Conservation (phyloP, 345 rosid species). For the Arabidopsis arenosa region DNA sequence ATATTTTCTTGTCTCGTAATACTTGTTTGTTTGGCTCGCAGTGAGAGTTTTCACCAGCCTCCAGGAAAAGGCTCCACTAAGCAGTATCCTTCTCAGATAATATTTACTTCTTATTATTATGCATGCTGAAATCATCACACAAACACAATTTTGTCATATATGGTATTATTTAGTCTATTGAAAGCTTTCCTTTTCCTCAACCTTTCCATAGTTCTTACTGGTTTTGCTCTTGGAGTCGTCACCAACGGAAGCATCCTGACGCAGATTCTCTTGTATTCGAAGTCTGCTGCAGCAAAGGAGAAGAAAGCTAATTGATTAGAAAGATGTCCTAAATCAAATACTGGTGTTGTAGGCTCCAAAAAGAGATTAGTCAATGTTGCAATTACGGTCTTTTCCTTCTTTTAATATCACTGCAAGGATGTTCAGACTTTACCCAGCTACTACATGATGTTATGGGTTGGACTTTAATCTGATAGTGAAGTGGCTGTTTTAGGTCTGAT, state of each 20-base stretch:
- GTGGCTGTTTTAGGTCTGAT: not conserved
- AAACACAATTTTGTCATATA: not conserved
- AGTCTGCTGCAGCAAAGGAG: constrained; percentile 55
- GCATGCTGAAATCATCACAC: constrained; percentile 4
- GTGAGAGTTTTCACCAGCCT: constrained; percentile 91
- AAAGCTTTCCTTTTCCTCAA: constrained; percentile 48
- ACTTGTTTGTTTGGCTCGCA: constrained; percentile 45
- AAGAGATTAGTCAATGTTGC: constrained; percentile 29
- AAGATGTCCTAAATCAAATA: constrained; percentile 18
- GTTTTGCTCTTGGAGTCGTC: constrained; percentile 64
- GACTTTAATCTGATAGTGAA: not conserved
- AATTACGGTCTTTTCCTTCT: not conserved
- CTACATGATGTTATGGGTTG: not conserved
- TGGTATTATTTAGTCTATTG: not conserved
- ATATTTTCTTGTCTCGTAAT: not conserved
- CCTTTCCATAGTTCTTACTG: constrained; percentile 59
- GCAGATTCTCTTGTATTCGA: constrained; percentile 65
- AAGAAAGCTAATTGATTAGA: constrained; percentile 58
- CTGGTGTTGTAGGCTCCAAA: constrained; percentile 20
- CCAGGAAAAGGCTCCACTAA: constrained; percentile 88
- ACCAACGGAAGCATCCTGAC: constrained; percentile 72
- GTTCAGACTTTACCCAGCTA: not conserved
- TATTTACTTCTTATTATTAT: not conserved
- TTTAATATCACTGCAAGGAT: not conserved
- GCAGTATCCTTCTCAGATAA: constrained; percentile 68